phyloP scores from a whole-genome alignment of 2,329 filamentous ascomycete genomes.

The Cytospora schulzeri region DNA sequence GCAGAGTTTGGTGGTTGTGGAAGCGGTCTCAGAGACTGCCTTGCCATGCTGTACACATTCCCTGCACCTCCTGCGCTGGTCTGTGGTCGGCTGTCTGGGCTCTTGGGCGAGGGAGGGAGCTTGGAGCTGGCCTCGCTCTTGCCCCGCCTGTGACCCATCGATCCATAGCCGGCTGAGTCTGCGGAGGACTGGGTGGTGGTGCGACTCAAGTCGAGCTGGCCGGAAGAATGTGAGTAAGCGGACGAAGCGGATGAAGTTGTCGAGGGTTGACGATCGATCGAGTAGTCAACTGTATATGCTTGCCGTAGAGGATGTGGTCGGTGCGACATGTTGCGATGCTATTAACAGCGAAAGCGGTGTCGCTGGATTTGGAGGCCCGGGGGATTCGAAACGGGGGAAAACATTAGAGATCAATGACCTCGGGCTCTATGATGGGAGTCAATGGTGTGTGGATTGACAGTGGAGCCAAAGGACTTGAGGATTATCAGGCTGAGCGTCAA shows the following conservation, averaged over 20 bases:
- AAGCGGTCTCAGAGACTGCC: constrained; percentile 76
- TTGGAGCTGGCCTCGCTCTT: constrained; percentile 67
- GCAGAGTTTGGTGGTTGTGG: constrained; percentile 62
- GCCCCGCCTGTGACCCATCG: constrained; percentile 68
- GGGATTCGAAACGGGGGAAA: constrained; percentile 16
- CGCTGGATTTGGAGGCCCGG: constrained; percentile 20
- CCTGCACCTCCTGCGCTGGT: constrained; percentile 56
- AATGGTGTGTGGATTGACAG: constrained; percentile 20
- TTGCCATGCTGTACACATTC: constrained; percentile 69
- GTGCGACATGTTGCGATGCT: constrained; percentile 51
- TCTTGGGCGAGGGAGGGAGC: constrained; percentile 51
- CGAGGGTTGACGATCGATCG: constrained; percentile 64
- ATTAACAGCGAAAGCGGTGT: constrained; percentile 21
- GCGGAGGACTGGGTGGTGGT: constrained; percentile 74
- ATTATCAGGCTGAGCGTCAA: constrained; percentile 18
- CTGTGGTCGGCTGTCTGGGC: constrained; percentile 39
- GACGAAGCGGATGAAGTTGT: constrained; percentile 73
- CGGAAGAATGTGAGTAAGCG: constrained; percentile 62
- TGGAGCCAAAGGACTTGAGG: constrained; percentile 17
- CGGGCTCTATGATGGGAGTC: constrained; percentile 21
- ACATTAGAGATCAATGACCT: constrained; percentile 20
- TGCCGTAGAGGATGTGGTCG: constrained; percentile 61
- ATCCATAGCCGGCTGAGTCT: constrained; percentile 62
- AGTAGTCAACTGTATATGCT: constrained; percentile 53
- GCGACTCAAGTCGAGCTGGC: constrained; percentile 56